phyloP scores from a whole-genome alignment of 164 flowering plant species.

The Aristolochia contorta region DNA sequence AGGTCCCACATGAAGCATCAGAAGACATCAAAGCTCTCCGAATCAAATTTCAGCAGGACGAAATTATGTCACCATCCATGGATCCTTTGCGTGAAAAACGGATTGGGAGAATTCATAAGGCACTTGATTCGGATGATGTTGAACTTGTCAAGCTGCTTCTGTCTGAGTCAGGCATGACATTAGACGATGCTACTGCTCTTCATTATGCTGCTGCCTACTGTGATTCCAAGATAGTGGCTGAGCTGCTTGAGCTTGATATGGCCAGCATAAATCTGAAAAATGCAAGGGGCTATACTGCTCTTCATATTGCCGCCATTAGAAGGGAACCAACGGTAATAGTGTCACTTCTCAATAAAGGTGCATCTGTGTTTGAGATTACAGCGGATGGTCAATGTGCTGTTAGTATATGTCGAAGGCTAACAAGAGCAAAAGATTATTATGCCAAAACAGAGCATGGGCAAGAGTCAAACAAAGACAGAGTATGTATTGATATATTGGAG shows the following conservation, averaged over 20 bases:
- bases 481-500: constrained; percentile 63
- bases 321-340: constrained; percentile 61
- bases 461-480: constrained; percentile 43
- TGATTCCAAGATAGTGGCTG: constrained; percentile 55
- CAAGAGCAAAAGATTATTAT: constrained; percentile 62
- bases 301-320: constrained; percentile 69
- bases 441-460: constrained; percentile 43
- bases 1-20: constrained; percentile 39
- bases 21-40: constrained; percentile 29
- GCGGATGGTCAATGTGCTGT: constrained; percentile 47
- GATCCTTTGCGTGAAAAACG: constrained; percentile 42
- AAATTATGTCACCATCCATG: not conserved
- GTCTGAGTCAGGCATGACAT: constrained; percentile 37
- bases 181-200: constrained; percentile 63
- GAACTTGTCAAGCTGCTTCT: constrained; percentile 58
- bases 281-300: constrained; percentile 49
- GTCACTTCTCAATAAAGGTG: constrained; percentile 46
- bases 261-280: constrained; percentile 49
- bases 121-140: constrained; percentile 72
- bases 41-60: constrained; percentile 16
- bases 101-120: constrained; percentile 45
- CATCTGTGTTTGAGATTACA: constrained; percentile 39
- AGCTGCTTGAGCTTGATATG: constrained; percentile 36
- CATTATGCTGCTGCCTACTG: constrained; percentile 73
- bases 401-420: constrained; percentile 46